A percentile compares a stretch with the other conserved stretches of the same genome.
These are phyloP conservation scores for Dictyostelium brefeldianum DNA, from an alignment of 78 protist species.

Conservation along the genomic window DNA sequence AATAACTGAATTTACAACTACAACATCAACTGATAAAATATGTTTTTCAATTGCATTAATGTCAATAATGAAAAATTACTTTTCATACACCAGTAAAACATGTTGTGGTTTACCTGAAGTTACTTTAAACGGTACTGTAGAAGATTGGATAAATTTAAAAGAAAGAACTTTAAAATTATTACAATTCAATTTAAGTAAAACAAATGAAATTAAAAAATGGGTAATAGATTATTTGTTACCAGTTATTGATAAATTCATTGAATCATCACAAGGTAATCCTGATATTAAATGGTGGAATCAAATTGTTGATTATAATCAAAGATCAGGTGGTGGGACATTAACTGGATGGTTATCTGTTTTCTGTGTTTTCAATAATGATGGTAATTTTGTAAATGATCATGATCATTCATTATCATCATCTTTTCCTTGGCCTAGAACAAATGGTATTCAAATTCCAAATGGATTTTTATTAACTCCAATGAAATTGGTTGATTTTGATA, in stretches of 20 bases:
- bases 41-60: slow-evolving; percentile 49
- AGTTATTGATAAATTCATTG: slow-evolving; percentile 49
- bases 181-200: no score
- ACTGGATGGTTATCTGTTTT: slow-evolving; percentile 21
- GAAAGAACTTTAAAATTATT: neutral
- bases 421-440: neutral
- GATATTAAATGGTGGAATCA: slow-evolving; percentile 47
- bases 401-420: neutral
- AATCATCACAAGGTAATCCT: slow-evolving; percentile 19
- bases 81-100: neutral
- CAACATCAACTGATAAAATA: slow-evolving; percentile 30
- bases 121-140: slow-evolving; percentile 26
- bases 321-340: slow-evolving; percentile 19
- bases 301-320: slow-evolving; percentile 31
- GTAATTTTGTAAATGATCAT: no score
- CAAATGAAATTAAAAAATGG: slow-evolving; percentile 40
- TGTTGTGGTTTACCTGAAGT: slow-evolving; percentile 63
- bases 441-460: neutral
- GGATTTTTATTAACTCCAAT: neutral
- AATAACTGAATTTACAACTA: slow-evolving; percentile 48
- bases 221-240: slow-evolving; percentile 16
- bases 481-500: neutral
- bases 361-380: neutral
- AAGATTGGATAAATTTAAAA: slow-evolving; percentile 32
- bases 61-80: slow-evolving; percentile 60